A percentile compares a stretch with the other conserved stretches of the same genome.
These are phyloP conservation scores for Chaetomiaceae sp. DNA, from an alignment of 2,329 filamentous ascomycete species.

Conservation along the genomic window DNA sequence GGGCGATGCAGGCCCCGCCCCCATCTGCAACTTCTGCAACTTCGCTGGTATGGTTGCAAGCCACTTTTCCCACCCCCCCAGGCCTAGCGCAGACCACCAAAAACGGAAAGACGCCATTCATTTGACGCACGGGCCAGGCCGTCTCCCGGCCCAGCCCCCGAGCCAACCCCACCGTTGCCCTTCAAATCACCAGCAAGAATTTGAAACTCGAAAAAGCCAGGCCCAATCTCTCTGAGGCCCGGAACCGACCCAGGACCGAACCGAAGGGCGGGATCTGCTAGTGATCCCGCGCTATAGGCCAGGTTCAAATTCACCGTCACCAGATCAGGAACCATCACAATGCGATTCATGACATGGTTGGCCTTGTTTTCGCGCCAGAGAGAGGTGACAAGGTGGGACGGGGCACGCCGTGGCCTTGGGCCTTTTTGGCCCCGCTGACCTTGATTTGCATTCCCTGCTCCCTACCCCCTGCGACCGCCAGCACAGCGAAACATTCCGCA, in stretches of 20 bases:
- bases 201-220: neutral
- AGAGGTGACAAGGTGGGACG: no score
- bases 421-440: no score
- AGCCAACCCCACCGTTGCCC: neutral
- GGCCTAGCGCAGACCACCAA: neutral
- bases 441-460: no score
- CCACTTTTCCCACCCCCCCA: neutral
- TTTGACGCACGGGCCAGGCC: conserved; percentile 1
- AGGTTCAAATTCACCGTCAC: neutral
- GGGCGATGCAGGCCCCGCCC: neutral
- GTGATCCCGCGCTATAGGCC: neutral
- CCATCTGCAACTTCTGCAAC: neutral
- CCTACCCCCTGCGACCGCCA: no score
- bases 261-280: neutral
- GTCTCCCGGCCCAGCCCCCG: neutral
- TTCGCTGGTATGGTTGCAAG: no score
- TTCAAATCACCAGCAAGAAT: neutral
- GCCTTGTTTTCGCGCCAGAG: no score
- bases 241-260: neutral
- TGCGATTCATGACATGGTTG: neutral
- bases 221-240: neutral
- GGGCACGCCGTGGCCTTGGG: no score
- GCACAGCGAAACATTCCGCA: no score
- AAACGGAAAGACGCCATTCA: neutral
- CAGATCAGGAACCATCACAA: neutral